Evolutionary conservation across 2,329 filamentous ascomycete species (phyloP).

Genomic region (Dactylellina leptospora): DNA sequence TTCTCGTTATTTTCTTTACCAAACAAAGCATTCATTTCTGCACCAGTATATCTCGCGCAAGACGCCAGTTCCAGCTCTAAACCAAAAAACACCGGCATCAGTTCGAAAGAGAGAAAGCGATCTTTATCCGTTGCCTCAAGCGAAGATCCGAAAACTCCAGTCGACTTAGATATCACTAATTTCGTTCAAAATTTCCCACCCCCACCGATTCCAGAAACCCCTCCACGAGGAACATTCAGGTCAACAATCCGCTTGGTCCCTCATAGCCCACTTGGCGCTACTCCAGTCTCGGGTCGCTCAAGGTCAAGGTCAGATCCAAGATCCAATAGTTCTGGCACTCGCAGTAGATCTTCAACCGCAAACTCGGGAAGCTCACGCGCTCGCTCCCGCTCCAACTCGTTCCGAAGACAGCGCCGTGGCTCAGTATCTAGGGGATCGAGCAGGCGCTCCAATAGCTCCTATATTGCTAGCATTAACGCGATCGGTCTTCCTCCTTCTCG

Average conservation of each 20-base stretch:
- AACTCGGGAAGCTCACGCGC: conserved; percentile 47
- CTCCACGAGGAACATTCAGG: conserved; percentile 23
- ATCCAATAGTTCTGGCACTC: conserved; percentile 43
- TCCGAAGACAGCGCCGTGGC: conserved; percentile 41
- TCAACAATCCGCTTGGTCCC: conserved; percentile 52
- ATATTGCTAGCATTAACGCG: conserved; percentile 46
- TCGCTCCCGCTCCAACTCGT: conserved; percentile 41
- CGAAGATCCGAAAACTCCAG: conserved; percentile 41
- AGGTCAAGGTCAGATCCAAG: conserved; percentile 45
- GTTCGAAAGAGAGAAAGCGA: conserved; percentile 11
- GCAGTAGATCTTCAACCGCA: conserved; percentile 49
- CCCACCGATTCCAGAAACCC: conserved; percentile 50
- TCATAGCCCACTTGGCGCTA: conserved; percentile 45
- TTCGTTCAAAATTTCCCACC: conserved; percentile 52
- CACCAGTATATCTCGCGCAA: conserved; percentile 38
- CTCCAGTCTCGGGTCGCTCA: conserved; percentile 46
- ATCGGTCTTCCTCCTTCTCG: conserved; percentile 49
- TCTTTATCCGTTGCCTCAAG: conserved; percentile 38
- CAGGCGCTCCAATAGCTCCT: conserved; percentile 40
- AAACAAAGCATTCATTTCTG: conserved; percentile 40
- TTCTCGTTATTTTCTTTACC: conserved; percentile 30
- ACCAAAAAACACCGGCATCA: conserved; percentile 29
- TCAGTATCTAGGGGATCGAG: conserved; percentile 51
- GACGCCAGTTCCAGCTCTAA: conserved; percentile 35
- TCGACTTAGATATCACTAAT: conserved; percentile 37